phyloP scores from a whole-genome alignment of 1,284 basidiomycete species.

The Boletellus dicymbophilus region DNA sequence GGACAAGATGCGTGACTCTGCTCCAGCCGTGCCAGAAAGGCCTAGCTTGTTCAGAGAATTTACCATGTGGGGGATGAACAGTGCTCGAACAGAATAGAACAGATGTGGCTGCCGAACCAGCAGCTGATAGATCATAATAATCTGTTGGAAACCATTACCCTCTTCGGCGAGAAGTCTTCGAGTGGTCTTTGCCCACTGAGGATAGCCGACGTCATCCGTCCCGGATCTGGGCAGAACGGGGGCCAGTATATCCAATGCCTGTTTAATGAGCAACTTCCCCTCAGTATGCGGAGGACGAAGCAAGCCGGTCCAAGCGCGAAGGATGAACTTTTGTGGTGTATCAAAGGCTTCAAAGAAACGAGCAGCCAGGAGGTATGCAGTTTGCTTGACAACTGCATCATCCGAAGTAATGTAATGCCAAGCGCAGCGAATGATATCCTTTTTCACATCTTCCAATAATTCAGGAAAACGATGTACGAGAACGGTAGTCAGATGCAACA shows the following conservation, averaged over 20 bases:
- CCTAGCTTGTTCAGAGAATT: conserved; percentile 90
- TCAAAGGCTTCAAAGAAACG: conserved; percentile 93
- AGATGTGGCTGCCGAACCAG: conserved; percentile 91
- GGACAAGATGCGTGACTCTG: conserved; percentile 81
- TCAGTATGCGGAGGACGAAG: conserved; percentile 82
- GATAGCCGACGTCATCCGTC: conserved; percentile 60
- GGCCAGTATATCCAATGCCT: conserved; percentile 91
- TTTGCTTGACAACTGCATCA: conserved; percentile 93
- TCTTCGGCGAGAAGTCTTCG: conserved; percentile 91
- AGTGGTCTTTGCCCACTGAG: conserved; percentile 90
- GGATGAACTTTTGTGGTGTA: conserved; percentile 91
- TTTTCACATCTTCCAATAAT: conserved; percentile 80
- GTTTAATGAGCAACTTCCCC: conserved; percentile 81
- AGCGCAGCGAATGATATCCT: conserved; percentile 95
- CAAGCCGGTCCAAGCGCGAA: conserved; percentile 94
- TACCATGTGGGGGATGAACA: conserved; percentile 97
- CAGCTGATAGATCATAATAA: conserved; percentile 90
- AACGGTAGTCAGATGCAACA: conserved; percentile 89
- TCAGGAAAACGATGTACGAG: conserved; percentile 86
- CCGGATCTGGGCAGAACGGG: conserved; percentile 76
- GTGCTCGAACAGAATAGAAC: conserved; percentile 91
- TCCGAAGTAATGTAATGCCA: conserved; percentile 90
- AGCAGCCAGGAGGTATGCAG: conserved; percentile 92
- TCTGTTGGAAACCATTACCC: conserved; percentile 78
- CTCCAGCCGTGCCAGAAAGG: conserved; percentile 71